phyloP scores from a whole-genome alignment of 305 asterid genomes.

The Fraxinus nigra region DNA sequence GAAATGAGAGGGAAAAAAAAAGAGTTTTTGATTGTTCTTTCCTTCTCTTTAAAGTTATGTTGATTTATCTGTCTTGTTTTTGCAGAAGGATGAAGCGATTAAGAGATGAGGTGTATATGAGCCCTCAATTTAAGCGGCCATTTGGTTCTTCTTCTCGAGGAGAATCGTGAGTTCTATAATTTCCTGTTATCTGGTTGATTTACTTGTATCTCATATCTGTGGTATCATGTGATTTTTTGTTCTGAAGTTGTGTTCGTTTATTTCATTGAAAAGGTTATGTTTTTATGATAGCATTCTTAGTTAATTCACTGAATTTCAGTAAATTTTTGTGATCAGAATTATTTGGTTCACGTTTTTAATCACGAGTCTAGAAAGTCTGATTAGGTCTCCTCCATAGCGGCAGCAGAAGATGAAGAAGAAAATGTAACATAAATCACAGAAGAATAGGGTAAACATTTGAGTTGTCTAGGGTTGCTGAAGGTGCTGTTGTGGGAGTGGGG shows the following conservation, averaged over 20 bases:
- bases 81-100: conserved; percentile 44
- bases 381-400: not conserved
- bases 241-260: not conserved
- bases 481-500: not conserved
- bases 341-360: not conserved
- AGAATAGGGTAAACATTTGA: not conserved
- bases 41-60: not conserved
- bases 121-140: not conserved
- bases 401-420: not conserved
- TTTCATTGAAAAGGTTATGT: conserved; percentile 4
- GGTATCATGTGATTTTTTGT: conserved; percentile 1
- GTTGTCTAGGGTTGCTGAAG: not conserved
- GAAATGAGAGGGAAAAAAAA: not conserved
- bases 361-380: not conserved
- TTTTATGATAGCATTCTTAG: conserved; percentile 17
- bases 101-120: conserved; percentile 34
- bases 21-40: not conserved
- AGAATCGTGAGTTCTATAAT: conserved; percentile 39
- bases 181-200: not conserved
- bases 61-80: conserved; percentile 7
- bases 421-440: not conserved
- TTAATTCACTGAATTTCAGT: conserved; percentile 22
- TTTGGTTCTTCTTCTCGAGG: conserved; percentile 21
- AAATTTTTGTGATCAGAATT: conserved; percentile 20
- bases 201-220: conserved; percentile 3